phyloP scores from a whole-genome alignment of 495 filamentous ascomycete species.

The Podospora pseudoanserina region DNA sequence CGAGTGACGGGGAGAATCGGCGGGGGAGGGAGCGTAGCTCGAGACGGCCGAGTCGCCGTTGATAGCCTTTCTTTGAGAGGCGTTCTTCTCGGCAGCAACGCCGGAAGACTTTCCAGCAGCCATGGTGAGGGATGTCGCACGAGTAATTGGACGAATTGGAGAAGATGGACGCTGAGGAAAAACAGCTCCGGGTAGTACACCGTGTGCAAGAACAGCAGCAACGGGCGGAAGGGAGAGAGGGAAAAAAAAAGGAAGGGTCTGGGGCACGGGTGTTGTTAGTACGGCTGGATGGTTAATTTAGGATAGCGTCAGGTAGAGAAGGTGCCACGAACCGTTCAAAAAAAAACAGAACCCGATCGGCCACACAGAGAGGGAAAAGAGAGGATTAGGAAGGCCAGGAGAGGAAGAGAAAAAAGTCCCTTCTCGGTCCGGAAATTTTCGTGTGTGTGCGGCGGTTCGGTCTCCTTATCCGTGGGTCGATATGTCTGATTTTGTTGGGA shows the following conservation, averaged over 20 bases:
- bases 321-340: conserved; percentile 10
- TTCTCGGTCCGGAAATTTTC: conserved; percentile 7
- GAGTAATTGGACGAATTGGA: not conserved
- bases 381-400: conserved; percentile 1
- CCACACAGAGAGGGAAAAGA: conserved; percentile 7
- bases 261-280: not conserved
- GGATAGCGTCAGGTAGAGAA: not conserved
- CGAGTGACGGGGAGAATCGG: conserved; percentile 68
- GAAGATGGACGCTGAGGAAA: not conserved
- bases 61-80: conserved; percentile 39
- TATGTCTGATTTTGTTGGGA: conserved; percentile 7
- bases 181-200: not conserved
- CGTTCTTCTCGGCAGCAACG: conserved; percentile 37
- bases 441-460: not conserved
- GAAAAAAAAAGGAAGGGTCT: conserved; percentile 1
- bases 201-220: not conserved
- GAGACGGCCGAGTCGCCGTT: conserved; percentile 47
- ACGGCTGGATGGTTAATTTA: not conserved
- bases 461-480: conserved; percentile 12
- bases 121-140: conserved; percentile 29
- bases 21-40: conserved; percentile 60
- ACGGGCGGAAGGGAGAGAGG: not conserved
- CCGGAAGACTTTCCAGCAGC: conserved; percentile 37
- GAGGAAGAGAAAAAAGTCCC: not conserved
- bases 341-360: conserved; percentile 12